These are phyloP conservation scores for Colletotrichum spinosum DNA, from an alignment of 2,329 filamentous ascomycete species.

Conservation along the genomic window DNA sequence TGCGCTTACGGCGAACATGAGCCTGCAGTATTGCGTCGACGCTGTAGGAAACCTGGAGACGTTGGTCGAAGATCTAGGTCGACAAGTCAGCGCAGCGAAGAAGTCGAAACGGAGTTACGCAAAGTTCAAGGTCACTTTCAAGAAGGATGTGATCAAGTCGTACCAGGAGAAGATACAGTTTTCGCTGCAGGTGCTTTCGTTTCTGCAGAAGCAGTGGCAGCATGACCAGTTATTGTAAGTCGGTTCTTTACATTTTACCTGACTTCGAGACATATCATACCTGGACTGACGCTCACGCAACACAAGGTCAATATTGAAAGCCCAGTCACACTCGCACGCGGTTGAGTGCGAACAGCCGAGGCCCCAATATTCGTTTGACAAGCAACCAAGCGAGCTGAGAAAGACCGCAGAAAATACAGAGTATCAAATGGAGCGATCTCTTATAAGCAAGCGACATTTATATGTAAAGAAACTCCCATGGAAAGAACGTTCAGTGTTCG, in stretches of 20 bases:
- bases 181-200: not conserved
- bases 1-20: not conserved
- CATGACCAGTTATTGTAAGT: not conserved
- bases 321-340: not conserved
- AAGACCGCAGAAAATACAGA: not conserved
- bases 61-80: conserved; percentile 5
- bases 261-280: not conserved
- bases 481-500: not conserved
- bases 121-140: conserved; percentile 17
- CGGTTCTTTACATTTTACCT: too few species aligned
- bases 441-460: not conserved
- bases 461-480: not conserved
- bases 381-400: too few species aligned
- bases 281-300: not conserved
- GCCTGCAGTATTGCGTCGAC: conserved; percentile 12
- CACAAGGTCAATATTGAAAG: not conserved
- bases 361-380: not conserved
- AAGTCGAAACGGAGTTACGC: not conserved
- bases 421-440: accelerated
- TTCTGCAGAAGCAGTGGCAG: not conserved
- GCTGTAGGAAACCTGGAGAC: conserved; percentile 1
- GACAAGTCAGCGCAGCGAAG: not conserved
- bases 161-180: conserved; percentile 17
- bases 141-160: not conserved
- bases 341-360: not conserved